Conservation (phyloP, 441 rosid species). For the Gossypium davidsonii region DNA sequence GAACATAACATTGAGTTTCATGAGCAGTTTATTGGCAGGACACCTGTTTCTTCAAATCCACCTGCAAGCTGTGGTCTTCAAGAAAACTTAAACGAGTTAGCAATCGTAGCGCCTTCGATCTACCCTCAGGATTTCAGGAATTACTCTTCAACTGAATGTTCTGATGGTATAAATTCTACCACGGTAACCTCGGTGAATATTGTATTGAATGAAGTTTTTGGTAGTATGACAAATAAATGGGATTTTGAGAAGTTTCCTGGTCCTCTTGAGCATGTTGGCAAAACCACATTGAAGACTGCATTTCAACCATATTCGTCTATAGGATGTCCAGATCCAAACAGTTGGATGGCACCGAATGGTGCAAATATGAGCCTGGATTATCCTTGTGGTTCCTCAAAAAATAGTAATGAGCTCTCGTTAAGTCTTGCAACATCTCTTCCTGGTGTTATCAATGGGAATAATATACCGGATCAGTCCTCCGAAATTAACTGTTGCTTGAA, state of each 20-base stretch:
- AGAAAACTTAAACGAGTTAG: constrained; percentile 38
- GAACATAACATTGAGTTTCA: constrained; percentile 27
- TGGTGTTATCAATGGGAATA: constrained; percentile 24
- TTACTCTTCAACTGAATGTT: constrained; percentile 28
- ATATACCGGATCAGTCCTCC: constrained; percentile 49
- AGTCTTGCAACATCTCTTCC: constrained; percentile 63
- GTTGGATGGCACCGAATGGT: constrained; percentile 36
- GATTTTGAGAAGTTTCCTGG: constrained; percentile 28
- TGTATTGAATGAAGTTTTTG: constrained; percentile 31
- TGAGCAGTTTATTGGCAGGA: constrained; percentile 32
- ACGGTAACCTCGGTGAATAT: constrained; percentile 25
- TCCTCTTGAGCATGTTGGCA: constrained; percentile 21
- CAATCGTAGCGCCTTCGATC: constrained; percentile 29
- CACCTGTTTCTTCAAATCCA: constrained; percentile 30
- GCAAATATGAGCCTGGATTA: constrained; percentile 24
- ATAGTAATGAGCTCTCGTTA: constrained; percentile 55
- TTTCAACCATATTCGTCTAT: constrained; percentile 35
- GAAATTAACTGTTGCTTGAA: constrained; percentile 35
- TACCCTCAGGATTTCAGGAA: constrained; percentile 37
- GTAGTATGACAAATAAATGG: constrained; percentile 30
- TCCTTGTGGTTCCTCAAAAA: constrained; percentile 23
- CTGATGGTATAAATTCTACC: constrained; percentile 31
- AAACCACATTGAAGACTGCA: constrained; percentile 22
- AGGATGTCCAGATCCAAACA: constrained; percentile 32
- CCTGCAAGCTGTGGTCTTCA: constrained; percentile 41